phyloP scores from a whole-genome alignment of 108 stramenopile species.

The Ochromonas danica region DNA sequence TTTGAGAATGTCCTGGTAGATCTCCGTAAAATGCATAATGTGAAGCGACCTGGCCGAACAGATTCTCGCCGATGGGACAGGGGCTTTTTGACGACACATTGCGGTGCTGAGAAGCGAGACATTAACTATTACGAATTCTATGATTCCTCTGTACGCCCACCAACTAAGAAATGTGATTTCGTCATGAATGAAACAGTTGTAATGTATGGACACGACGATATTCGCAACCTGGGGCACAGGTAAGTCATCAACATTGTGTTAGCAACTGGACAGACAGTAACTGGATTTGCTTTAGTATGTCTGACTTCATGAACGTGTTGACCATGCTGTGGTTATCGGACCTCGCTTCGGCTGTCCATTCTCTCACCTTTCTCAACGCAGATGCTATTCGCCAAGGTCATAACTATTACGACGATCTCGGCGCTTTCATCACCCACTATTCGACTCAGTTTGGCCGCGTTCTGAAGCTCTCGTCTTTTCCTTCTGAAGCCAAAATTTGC shows the following conservation, averaged over 20 bases:
- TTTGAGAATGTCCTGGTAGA: slow-evolving; percentile 12
- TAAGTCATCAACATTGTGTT: too few relatives aligned
- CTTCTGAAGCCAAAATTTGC: not conserved
- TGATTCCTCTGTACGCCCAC: not conserved
- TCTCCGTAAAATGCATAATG: slow-evolving; percentile 6
- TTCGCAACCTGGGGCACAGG: not conserved
- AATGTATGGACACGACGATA: slow-evolving; percentile 3
- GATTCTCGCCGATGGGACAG: slow-evolving; percentile 8
- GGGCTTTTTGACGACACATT: slow-evolving; percentile 3
- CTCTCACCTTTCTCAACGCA: not conserved
- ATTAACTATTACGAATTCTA: slow-evolving; percentile 10
- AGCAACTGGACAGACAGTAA: too few relatives aligned
- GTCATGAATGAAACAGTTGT: slow-evolving; percentile 7
- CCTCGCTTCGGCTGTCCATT: not conserved
- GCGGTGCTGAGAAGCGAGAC: not conserved
- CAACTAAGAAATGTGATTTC: not conserved
- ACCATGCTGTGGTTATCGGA: slow-evolving; percentile 10
- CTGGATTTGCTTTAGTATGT: too few relatives aligned
- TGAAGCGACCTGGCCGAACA: slow-evolving; percentile 17
- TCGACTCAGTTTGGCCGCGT: not conserved
- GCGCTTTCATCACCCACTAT: not conserved
- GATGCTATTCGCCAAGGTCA: slow-evolving; percentile 23
- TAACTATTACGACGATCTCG: slow-evolving; percentile 6
- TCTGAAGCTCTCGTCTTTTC: not conserved
- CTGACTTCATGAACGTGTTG: slow-evolving; percentile 25